Conservation (phyloP, 441 rosid genomes). For the Breynia disticha region DNA sequence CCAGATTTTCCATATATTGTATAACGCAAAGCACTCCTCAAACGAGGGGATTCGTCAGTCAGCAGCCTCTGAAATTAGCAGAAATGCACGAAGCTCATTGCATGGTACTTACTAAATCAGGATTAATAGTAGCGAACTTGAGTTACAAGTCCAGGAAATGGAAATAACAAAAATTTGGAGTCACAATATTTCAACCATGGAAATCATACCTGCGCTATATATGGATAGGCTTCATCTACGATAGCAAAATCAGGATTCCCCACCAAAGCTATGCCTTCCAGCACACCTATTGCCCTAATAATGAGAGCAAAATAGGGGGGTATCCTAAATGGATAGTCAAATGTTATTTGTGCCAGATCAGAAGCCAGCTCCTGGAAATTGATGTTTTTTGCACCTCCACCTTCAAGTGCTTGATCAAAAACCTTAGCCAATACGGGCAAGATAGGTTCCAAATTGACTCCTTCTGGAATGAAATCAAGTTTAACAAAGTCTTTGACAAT, state of each 20-base stretch:
- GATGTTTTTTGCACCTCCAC: constrained; percentile 89
- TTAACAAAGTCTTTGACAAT: constrained; percentile 94
- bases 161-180: background rate
- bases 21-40: constrained; percentile 79
- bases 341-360: constrained; percentile 94
- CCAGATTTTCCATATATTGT: constrained; percentile 89
- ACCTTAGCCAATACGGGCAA: constrained; percentile 93
- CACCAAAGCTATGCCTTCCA: constrained; percentile 95
- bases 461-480: constrained; percentile 90
- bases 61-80: constrained; percentile 61
- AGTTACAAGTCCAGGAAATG: background rate
- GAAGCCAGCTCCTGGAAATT: constrained; percentile 96
- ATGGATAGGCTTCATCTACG: constrained; percentile 97
- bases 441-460: constrained; percentile 95
- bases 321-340: constrained; percentile 96
- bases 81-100: too few relatives aligned
- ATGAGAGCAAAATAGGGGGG: constrained; percentile 97
- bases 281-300: constrained; percentile 92
- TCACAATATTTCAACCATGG: background rate
- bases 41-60: constrained; percentile 86
- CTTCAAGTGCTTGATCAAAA: constrained; percentile 99
- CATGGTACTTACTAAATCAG: too few relatives aligned
- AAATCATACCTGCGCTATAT: constrained; percentile 76
- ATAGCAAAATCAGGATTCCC: constrained; percentile 94
- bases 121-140: too few relatives aligned